These are phyloP conservation scores for Picea sitchensis DNA, from an alignment of 75 land plant genomes.

Conservation along the genomic window DNA sequence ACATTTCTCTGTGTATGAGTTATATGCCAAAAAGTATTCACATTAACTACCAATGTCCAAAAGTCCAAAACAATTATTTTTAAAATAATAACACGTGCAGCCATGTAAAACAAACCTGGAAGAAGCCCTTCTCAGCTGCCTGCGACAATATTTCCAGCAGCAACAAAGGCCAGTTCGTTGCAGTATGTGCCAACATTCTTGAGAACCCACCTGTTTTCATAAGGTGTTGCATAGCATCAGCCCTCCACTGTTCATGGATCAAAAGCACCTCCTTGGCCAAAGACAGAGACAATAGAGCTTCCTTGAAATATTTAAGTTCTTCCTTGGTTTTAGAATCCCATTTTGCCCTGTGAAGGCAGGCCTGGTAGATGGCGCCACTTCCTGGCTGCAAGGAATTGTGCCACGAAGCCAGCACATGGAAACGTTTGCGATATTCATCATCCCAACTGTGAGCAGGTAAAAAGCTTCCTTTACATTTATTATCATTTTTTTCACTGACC, in stretches of 20 bases:
- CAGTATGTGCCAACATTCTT: constrained; percentile 59
- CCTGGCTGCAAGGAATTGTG: constrained; percentile 9
- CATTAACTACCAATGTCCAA: no score
- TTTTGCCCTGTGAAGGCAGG: constrained; percentile 9
- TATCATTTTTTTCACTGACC: constrained; percentile 17
- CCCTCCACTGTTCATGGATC: constrained; percentile 59
- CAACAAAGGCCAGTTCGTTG: constrained; percentile 82
- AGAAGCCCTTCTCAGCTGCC: constrained; percentile 53
- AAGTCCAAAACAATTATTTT: not conserved
- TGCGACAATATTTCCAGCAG: constrained; percentile 58
- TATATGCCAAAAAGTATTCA: no score
- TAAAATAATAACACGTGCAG: not conserved
- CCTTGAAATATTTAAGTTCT: constrained; percentile 43
- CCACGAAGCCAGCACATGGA: constrained; percentile 12
- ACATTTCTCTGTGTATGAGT: no score
- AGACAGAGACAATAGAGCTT: constrained; percentile 43
- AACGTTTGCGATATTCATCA: constrained; percentile 13
- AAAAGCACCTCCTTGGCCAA: constrained; percentile 69
- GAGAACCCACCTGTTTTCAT: constrained; percentile 54
- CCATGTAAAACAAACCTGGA: constrained; percentile 43
- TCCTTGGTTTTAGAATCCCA: constrained; percentile 20
- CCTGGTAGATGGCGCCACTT: not conserved
- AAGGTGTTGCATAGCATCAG: constrained; percentile 48
- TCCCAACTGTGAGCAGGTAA: constrained; percentile 19
- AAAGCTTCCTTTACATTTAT: constrained; percentile 12